phyloP scores from a whole-genome alignment of 2,329 filamentous ascomycete species.

The Exophiala bonariae region DNA sequence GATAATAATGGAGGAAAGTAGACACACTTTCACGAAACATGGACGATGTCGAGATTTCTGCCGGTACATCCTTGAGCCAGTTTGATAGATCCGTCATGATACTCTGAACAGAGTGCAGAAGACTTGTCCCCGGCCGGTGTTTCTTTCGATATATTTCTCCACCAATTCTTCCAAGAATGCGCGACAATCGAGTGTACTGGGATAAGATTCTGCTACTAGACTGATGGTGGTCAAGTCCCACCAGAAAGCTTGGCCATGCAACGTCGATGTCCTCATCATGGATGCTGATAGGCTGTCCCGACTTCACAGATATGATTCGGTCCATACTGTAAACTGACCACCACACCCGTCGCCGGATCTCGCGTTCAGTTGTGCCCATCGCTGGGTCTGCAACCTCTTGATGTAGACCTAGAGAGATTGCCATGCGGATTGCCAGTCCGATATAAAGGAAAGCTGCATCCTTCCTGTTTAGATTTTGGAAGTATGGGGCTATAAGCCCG shows the following conservation, averaged over 20 bases:
- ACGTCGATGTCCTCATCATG: slow-evolving; percentile 56
- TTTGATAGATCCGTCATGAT: slow-evolving; percentile 52
- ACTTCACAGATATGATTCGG: slow-evolving; percentile 54
- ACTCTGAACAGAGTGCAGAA: slow-evolving; percentile 52
- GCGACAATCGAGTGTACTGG: slow-evolving; percentile 55
- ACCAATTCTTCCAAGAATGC: slow-evolving; percentile 53
- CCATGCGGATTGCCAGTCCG: slow-evolving; percentile 57
- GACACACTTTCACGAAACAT: slow-evolving; percentile 53
- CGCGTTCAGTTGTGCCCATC: slow-evolving; percentile 44
- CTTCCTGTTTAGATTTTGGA: slow-evolving; percentile 57
- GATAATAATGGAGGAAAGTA: slow-evolving; percentile 57
- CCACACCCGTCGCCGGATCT: slow-evolving; percentile 55
- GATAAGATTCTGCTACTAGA: slow-evolving; percentile 51
- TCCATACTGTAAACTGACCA: slow-evolving; percentile 60
- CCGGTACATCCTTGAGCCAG: slow-evolving; percentile 53
- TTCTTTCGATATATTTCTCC: slow-evolving; percentile 52
- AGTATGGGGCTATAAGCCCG: slow-evolving; percentile 56
- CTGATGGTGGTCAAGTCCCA: slow-evolving; percentile 39
- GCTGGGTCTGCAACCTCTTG: slow-evolving; percentile 48
- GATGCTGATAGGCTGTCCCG: slow-evolving; percentile 56
- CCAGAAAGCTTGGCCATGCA: slow-evolving; percentile 33
- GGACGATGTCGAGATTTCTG: slow-evolving; percentile 44
- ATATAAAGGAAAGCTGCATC: slow-evolving; percentile 58
- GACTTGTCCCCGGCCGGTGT: slow-evolving; percentile 46
- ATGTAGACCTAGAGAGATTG: slow-evolving; percentile 57